These are phyloP conservation scores for Aspergillus novoparasiticus DNA, from an alignment of 2,329 filamentous ascomycete genomes.

Conservation along the genomic window DNA sequence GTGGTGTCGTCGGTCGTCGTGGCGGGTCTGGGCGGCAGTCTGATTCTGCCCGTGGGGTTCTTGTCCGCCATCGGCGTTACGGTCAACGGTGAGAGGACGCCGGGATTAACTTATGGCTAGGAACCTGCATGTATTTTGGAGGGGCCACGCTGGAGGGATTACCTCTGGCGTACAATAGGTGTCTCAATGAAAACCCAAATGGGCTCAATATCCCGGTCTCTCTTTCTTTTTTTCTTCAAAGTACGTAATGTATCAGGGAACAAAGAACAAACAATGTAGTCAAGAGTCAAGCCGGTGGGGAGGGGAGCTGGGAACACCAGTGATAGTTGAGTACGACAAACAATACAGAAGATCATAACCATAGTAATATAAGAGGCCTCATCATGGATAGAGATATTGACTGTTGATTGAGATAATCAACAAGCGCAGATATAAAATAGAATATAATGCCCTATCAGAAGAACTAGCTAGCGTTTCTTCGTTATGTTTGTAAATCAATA, in stretches of 20 bases:
- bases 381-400: not conserved
- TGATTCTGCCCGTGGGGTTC: slow-evolving; percentile 30
- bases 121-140: not conserved
- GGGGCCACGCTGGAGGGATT: not conserved
- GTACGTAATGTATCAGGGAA: not conserved
- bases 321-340: not conserved
- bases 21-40: slow-evolving; percentile 20
- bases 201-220: not conserved
- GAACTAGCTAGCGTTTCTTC: not conserved
- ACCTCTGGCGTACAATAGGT: not conserved
- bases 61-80: slow-evolving; percentile 25
- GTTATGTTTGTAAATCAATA: not conserved
- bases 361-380: not conserved
- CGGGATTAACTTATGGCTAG: not conserved
- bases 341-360: not conserved
- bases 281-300: not conserved
- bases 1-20: slow-evolving; percentile 6
- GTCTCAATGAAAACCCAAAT: not conserved
- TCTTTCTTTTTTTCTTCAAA: not conserved
- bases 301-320: too few species aligned
- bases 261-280: not conserved
- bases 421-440: not conserved
- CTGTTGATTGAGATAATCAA: not conserved
- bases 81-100: not conserved
- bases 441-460: not conserved